Evolutionary conservation across 805 yeast genomes (phyloP).

Genomic region (Wickerhamomyces pijperi): DNA sequence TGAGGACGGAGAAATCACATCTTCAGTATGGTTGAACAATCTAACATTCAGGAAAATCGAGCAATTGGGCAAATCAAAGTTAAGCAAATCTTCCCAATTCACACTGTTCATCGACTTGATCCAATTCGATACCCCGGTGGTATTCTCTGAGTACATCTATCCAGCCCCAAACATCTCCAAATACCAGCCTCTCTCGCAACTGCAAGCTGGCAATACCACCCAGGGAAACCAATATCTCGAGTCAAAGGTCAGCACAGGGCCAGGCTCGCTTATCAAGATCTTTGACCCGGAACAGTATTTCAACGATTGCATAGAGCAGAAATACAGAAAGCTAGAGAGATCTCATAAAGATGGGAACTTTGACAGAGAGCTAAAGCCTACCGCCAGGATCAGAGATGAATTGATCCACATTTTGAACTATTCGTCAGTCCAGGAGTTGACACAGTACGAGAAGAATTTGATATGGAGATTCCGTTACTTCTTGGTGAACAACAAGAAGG

Average conservation of each 20-base stretch:
- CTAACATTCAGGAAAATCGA: constrained; percentile 43
- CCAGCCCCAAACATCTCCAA: constrained; percentile 23
- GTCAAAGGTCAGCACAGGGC: constrained; percentile 20
- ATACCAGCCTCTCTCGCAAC: constrained; percentile 34
- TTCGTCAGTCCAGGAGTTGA: constrained; percentile 75
- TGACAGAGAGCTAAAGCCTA: constrained; percentile 82
- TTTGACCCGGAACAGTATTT: constrained; percentile 61
- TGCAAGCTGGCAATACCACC: constrained; percentile 3
- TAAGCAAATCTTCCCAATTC: constrained; percentile 21
- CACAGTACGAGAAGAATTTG: constrained; percentile 74
- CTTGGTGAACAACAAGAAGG: constrained; percentile 53
- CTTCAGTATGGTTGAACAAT: constrained; percentile 66
- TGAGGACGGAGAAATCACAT: constrained; percentile 54
- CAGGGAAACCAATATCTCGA: constrained; percentile 8
- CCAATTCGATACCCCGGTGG: constrained; percentile 62
- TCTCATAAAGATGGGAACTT: constrained; percentile 65
- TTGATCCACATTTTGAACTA: constrained; percentile 56
- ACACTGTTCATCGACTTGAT: constrained; percentile 43
- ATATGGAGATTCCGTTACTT: constrained; percentile 89
- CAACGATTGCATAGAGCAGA: constrained; percentile 80
- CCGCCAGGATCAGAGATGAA: constrained; percentile 70
- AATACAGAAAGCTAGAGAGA: constrained; percentile 76
- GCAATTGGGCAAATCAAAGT: constrained; percentile 12
- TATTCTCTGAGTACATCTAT: constrained; percentile 48
- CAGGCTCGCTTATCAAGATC: constrained; percentile 26